Evolutionary conservation across 2,329 filamentous ascomycete species (phyloP), one percentile per base, ranked within the genome.

Genomic region (Fusarium avenaceum): DNA sequence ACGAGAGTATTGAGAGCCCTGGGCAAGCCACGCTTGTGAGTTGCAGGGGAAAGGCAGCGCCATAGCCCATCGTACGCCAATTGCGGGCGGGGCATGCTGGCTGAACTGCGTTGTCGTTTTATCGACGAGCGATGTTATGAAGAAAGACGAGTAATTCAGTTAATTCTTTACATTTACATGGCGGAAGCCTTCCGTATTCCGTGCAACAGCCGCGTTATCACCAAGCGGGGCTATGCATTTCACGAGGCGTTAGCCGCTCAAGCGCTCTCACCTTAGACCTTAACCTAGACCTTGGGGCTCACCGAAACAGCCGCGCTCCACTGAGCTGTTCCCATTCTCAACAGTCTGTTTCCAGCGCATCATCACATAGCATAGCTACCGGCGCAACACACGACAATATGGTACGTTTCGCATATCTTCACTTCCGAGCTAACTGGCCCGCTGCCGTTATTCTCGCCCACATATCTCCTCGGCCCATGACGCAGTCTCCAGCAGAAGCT

Each of bases 1-100:
- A 58, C 50, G 30, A 63, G 63, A 51, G 72, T 55, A 66, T 64
- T 66, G 57, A 79, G 59, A 17, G 79, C 73, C 51, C 71, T 79
- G 6, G 76, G 76, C 14, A 84, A 72, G 4, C 77, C 72, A 6
- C 71, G 58, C 8, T 77, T 68, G 70, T 87, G 84, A 58, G 87
- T 80, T 10, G 83, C 84, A 14, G 88, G 88, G 72, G 87, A 90
- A 17, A 91, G 79, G 73, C 85, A 89, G 74, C 86, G 85, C 87
- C 88, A 90, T 45, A 91, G 82, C 63, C 88, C 87, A 75, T 91
- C 88, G 35, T 83, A 73, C 3, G 81, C 75, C 50, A 84, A 70
- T 64, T 61, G 61, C 40, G 65, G 69, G 43, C 72, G 71, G 62
- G 74, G 75, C 78, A 80, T 80, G 14, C 38, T 52, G 30, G 26